Conservation (phyloP, 108 stramenopile species). For the Cyclostephanos tholiformis region DNA sequence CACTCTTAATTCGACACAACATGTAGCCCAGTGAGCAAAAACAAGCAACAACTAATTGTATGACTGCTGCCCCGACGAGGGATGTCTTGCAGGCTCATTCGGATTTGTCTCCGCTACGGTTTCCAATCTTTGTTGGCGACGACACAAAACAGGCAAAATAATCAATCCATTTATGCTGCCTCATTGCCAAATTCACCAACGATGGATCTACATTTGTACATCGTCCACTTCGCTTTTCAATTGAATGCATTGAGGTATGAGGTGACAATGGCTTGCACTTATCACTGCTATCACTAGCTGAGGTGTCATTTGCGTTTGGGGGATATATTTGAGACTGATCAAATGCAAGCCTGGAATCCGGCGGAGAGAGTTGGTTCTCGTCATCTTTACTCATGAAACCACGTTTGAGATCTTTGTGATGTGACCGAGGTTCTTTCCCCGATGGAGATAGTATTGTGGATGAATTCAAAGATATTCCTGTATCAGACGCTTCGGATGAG, state of each 20-base stretch:
- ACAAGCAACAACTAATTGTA: too few relatives aligned
- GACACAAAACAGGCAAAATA: background rate
- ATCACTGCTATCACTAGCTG: slow-evolving; percentile 19
- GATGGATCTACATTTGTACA: slow-evolving; percentile 15
- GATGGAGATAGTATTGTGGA: background rate
- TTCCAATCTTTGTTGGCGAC: background rate
- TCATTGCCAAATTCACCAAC: slow-evolving; percentile 16
- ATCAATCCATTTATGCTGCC: background rate
- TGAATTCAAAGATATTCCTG: background rate
- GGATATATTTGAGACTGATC: slow-evolving; percentile 7
- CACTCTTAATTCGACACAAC: too few relatives aligned
- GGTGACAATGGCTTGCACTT: slow-evolving; percentile 31
- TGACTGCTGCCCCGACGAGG: too few relatives aligned
- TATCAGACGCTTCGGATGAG: background rate
- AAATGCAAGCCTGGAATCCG: background rate
- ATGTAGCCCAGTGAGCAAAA: too few relatives aligned
- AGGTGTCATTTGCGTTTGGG: background rate
- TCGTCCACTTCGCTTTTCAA: background rate
- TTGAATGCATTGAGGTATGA: slow-evolving; percentile 14
- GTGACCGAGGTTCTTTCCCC: background rate
- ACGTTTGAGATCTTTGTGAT: slow-evolving; percentile 6
- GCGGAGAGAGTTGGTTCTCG: slow-evolving; percentile 26
- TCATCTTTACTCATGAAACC: slow-evolving; percentile 11
- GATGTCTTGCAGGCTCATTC: too few relatives aligned
- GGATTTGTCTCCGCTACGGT: background rate